Evolutionary conservation across 805 yeast species (phyloP).

Genomic region (Ogataea nitratoaversa): DNA sequence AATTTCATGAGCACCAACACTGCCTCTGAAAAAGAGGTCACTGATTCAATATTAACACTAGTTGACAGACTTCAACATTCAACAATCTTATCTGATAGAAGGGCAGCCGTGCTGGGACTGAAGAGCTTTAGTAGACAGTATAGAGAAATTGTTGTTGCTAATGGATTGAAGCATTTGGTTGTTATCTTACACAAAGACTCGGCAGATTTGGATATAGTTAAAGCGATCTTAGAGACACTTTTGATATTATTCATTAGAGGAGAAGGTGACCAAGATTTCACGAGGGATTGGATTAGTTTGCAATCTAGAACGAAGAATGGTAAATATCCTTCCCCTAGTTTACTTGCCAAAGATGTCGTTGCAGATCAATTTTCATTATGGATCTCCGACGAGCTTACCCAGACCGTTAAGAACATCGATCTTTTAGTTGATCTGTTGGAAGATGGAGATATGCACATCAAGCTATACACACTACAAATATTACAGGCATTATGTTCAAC

Average conservation of each 20-base stretch:
- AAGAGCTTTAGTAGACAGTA: conserved; percentile 86
- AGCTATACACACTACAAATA: conserved; percentile 78
- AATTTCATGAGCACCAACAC: conserved; percentile 31
- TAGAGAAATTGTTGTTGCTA: conserved; percentile 85
- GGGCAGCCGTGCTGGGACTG: conserved; percentile 86
- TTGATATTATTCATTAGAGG: conserved; percentile 73
- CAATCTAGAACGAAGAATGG: conserved; percentile 73
- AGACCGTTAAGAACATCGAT: conserved; percentile 45
- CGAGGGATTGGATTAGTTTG: conserved; percentile 67
- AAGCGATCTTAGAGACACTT: conserved; percentile 81
- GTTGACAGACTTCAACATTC: conserved; percentile 87
- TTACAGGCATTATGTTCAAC: conserved; percentile 79
- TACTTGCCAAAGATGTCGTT: conserved; percentile 46
- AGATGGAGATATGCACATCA: conserved; percentile 63
- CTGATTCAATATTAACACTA: conserved; percentile 81
- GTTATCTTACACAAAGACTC: conserved; percentile 59
- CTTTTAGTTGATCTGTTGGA: conserved; percentile 44
- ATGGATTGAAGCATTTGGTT: conserved; percentile 74
- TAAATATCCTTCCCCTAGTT: conserved; percentile 70
- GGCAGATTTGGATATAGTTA: conserved; percentile 63
- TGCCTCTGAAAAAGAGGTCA: conserved; percentile 40
- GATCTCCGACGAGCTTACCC: conserved; percentile 92
- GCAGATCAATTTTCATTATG: conserved; percentile 87
- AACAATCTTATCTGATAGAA: conserved; percentile 72
- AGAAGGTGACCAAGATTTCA: conserved; percentile 54